Base-by-base conservation (phyloP, 352 stramenopile species). In the Phytophthora melonis region DNA sequence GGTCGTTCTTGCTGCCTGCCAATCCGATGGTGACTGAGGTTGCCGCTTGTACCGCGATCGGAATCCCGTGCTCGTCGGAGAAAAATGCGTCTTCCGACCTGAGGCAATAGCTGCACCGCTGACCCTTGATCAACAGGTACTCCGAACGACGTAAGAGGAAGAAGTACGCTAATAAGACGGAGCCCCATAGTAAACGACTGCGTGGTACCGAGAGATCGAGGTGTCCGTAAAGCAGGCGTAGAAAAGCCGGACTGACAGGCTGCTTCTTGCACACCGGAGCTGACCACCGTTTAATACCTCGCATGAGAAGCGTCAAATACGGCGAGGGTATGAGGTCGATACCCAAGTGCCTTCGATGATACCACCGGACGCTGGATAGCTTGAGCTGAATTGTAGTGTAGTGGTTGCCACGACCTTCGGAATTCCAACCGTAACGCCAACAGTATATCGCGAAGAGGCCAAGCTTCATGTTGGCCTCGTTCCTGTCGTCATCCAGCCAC, bases 81-180 rank as follows among this genome's bases (percentile, higher is more conserved):
- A 57, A 65, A 56, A 45, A 47, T 5, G 32, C 41, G 8, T 65
- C 56, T 8, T 23, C 25, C 14, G 41, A 11, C 6, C 27, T 65
- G 11, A 55, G 27, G 27, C 58, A 65, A 19, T 57, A 56, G 2
- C 14, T 27, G 21, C 45, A 18, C 6, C 58, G 39, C 13, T 4
- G 19, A 2, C 10, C 11, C 36, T 14, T 16, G 41, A 27, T 16
- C 27, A 5, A 6, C 13, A 63, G 23, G 25, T 63, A 63, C 16
- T 63, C 34, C 5, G 57, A 63, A 8, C 34, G n/a, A 3, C 58
- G 58, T 9, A 65, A n/a, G 5, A 65, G 43, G 58, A 65, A 65
- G 27, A 65, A 57, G 25, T 57, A 65, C 14, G 21, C 8, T 1
- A 65, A 14, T 8, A 65, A 16, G 11, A 56, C 43, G 23, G 58